phyloP scores from a whole-genome alignment of 2,329 filamentous ascomycete species.

The Aspergillus sp. region DNA sequence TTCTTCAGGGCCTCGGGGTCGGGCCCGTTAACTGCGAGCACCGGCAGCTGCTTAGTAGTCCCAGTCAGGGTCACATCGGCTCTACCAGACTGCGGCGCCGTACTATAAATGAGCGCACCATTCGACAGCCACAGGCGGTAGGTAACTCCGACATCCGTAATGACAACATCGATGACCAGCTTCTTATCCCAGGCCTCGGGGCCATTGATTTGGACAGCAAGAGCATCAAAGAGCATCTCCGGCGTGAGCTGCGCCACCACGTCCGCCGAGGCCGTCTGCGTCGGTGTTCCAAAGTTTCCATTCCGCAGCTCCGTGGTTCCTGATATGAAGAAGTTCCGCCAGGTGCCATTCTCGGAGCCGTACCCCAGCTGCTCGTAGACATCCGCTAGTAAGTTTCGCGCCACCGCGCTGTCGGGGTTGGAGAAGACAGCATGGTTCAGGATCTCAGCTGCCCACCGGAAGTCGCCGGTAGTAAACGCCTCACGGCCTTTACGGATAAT shows the following conservation, averaged over 20 bases:
- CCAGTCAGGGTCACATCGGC: background rate
- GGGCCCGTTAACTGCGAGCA: slow-evolving; percentile 2
- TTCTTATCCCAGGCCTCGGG: slow-evolving; percentile 4
- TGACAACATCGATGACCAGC: slow-evolving; percentile 2
- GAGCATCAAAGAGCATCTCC: slow-evolving; percentile 7
- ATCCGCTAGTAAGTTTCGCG: slow-evolving; percentile 24
- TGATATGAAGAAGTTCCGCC: slow-evolving; percentile 41
- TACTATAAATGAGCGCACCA: slow-evolving; percentile 6
- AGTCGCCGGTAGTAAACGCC: slow-evolving; percentile 22
- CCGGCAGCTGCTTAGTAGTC: slow-evolving; percentile 1
- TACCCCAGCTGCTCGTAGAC: slow-evolving; percentile 35
- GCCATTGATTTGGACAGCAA: slow-evolving; percentile 6
- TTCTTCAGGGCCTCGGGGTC: slow-evolving; percentile 1
- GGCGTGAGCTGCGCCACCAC: background rate
- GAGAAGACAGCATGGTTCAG: slow-evolving; percentile 35
- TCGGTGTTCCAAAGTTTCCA: slow-evolving; percentile 2
- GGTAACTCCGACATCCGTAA: background rate
- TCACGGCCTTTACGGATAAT: slow-evolving; percentile 5
- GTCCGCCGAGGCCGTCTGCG: background rate
- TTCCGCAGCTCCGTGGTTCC: slow-evolving; percentile 25
- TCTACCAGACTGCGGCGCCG: background rate
- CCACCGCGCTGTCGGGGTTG: slow-evolving; percentile 16
- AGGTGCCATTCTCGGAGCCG: slow-evolving; percentile 39
- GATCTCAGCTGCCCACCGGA: slow-evolving; percentile 39
- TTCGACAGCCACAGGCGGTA: slow-evolving; percentile 7